Base-by-base conservation (phyloP, 768 basidiomycete genomes). In the Mycena metata region DNA sequence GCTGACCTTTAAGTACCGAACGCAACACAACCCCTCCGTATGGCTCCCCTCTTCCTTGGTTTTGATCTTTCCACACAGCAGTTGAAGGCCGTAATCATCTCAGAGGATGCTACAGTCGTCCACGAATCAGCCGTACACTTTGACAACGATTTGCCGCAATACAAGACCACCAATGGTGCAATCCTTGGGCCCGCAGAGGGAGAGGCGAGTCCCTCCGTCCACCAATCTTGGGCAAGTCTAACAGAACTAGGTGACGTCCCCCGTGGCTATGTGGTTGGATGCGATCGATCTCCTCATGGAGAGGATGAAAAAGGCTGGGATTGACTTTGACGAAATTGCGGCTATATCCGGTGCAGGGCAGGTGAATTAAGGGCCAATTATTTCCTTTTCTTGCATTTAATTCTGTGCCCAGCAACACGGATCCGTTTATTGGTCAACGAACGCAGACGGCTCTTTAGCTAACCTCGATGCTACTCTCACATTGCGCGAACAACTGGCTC, bases 61-160 rank as follows among this genome's bases (percentile, higher is more conserved):
- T 86, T 96, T 60, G 95, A 96, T 79, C 86, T 95, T 43, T 95
- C 93, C 2, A 96, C 95, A 0, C 95, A 97, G 75, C 90, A 91
- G 70, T 84, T 94, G 61, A 94, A 96, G 78, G 93, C 90, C 0
- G 86, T 94, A 45, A 74, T 95, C 55, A 85, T 92, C 60, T 78
- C 86, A 23, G 82, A 89, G 45, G 83, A 89, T 64, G 83, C 84
- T 19, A 77, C 83, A 21, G 82, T 93, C 64, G 82, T 93, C 0
- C 86, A 91, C 72, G 91, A 95, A 76, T 83, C 86, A 13, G 83
- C 90, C 3, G 90, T 96, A 19, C 86, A 93, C 76, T 97, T 95
- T 74, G 92, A 94, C 79, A 84, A 84, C 45, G 95, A 97, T 75
- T 81, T 97, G 19, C 88, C 93, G 0, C 80, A 87, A 46, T 89